Percentiles rank a stretch among this genome's conserved stretches.
phyloP scores from a whole-genome alignment of 2,329 filamentous ascomycete species.

The Sclerotinia trifoliorum region DNA sequence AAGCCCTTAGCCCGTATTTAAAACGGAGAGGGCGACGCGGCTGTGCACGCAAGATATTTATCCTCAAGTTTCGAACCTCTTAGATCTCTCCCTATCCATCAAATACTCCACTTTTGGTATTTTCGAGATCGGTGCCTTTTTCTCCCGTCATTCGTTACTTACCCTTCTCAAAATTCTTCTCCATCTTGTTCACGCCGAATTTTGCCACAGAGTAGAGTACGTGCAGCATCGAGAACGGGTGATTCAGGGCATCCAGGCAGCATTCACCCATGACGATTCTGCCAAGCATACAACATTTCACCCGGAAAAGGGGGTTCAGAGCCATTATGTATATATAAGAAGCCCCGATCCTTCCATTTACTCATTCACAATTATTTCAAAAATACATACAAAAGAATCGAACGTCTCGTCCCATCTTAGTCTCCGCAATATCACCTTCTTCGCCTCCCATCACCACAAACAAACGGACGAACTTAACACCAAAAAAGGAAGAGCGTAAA shows the following conservation, averaged over 20 bases:
- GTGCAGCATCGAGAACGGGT: not conserved
- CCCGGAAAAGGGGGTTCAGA: not conserved
- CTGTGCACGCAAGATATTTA: not conserved
- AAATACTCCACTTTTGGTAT: not conserved
- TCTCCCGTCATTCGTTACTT: not conserved
- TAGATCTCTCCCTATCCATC: not conserved
- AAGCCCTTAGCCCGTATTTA: not conserved
- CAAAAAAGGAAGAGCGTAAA: not conserved
- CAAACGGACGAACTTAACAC: not conserved
- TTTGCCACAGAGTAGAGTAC: not conserved
- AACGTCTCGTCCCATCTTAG: slow-evolving; percentile 12
- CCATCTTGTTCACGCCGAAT: not conserved
- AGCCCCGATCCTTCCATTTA: not conserved
- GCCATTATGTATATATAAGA: not conserved
- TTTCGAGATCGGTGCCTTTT: not conserved
- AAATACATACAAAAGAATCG: slow-evolving; percentile 20
- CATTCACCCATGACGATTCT: not conserved
- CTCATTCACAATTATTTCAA: slow-evolving; percentile 15
- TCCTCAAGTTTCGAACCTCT: not conserved
- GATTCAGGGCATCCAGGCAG: not conserved
- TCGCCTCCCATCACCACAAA: not conserved
- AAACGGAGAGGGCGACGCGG: not conserved
- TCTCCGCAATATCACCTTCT: not conserved
- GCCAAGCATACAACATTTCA: not conserved
- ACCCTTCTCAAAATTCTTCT: not conserved